Conservation (phyloP, 441 rosid genomes). For the Corymbia citriodora region DNA sequence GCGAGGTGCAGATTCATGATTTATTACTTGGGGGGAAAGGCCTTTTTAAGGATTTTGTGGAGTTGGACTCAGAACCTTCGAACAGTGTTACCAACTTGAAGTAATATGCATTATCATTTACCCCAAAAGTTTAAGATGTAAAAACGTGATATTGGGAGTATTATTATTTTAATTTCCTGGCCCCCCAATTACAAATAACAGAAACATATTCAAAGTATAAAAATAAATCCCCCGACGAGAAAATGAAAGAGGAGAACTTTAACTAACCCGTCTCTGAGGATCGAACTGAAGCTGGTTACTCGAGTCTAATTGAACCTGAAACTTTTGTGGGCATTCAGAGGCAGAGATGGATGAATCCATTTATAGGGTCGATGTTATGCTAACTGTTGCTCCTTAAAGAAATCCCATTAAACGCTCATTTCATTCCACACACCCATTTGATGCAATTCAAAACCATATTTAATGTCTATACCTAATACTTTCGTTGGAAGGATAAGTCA, state of each 20-base stretch:
- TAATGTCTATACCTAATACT: background rate
- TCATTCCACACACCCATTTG: background rate
- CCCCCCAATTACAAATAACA: too few species aligned
- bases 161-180: too few species aligned
- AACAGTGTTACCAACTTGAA: background rate
- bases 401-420: background rate
- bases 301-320: too few species aligned
- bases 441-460: background rate
- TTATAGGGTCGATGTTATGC: background rate
- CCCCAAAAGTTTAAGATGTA: too few species aligned
- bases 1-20: background rate
- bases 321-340: background rate
- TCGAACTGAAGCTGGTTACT: background rate
- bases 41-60: background rate
- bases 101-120: too few species aligned
- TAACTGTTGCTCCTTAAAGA: background rate
- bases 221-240: too few species aligned
- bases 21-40: background rate
- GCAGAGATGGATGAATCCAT: background rate
- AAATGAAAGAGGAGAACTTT: background rate
- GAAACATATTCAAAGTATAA: background rate
- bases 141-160: too few species aligned
- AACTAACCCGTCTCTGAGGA: background rate
- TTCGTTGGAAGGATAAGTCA: too few species aligned
- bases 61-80: background rate